phyloP scores from a whole-genome alignment of 2,329 filamentous ascomycete species.

The Leptographium flavum region DNA sequence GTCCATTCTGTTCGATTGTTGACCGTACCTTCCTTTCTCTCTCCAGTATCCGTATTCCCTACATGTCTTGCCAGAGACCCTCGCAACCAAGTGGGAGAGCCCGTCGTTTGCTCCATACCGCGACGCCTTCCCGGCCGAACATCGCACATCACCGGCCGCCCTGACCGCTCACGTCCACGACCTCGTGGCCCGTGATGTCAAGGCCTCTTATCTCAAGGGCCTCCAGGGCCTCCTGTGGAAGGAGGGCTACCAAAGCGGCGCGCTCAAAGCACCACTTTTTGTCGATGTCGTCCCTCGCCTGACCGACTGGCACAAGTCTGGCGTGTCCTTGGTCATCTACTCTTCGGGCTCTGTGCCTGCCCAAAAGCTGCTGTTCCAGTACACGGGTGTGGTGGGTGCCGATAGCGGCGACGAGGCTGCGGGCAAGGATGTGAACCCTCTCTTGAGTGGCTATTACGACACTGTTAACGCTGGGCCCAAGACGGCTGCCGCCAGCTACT shows the following conservation, averaged over 20 bases:
- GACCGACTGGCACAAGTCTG: slow-evolving; percentile 39
- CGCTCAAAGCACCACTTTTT: slow-evolving; percentile 60
- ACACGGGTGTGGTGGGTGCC: slow-evolving; percentile 34
- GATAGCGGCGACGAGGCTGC: slow-evolving; percentile 9
- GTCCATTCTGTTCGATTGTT: background rate
- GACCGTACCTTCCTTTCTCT: background rate
- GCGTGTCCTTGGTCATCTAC: slow-evolving; percentile 57
- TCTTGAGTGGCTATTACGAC: slow-evolving; percentile 59
- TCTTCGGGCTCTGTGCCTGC: slow-evolving; percentile 69
- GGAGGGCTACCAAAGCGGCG: slow-evolving; percentile 55
- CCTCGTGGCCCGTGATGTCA: slow-evolving; percentile 58
- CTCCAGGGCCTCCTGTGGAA: slow-evolving; percentile 71
- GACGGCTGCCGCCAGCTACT: slow-evolving; percentile 51
- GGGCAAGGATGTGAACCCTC: slow-evolving; percentile 38
- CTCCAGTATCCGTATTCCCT: slow-evolving; percentile 65
- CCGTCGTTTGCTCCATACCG: slow-evolving; percentile 52
- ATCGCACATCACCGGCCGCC: slow-evolving; percentile 40
- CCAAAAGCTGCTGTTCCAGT: slow-evolving; percentile 65
- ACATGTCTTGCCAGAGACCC: slow-evolving; percentile 45
- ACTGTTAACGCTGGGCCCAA: slow-evolving; percentile 70
- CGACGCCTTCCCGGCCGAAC: slow-evolving; percentile 54
- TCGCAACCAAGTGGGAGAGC: slow-evolving; percentile 53
- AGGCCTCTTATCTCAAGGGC: slow-evolving; percentile 62
- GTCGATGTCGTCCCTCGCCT: slow-evolving; percentile 56
- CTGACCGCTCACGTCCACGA: slow-evolving; percentile 55